Evolutionary conservation across 1,284 basidiomycete species (phyloP), one percentile per base, ranked within the genome.

Genomic region (Neolentinus lepideus): DNA sequence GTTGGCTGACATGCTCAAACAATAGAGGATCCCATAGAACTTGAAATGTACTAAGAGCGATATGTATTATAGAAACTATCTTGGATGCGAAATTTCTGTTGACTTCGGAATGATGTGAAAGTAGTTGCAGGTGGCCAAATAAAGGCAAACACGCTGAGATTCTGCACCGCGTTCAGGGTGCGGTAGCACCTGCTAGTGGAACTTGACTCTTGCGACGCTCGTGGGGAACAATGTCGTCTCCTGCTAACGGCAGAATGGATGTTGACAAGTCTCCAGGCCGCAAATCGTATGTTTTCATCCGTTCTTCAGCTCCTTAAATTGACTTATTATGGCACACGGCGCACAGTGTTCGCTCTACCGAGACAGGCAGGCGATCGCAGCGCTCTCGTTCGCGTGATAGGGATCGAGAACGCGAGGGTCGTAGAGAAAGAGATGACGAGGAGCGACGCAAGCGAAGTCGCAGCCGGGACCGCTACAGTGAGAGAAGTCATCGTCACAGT

Each of bases 301-400:
- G 6, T 12, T 31, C 4, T 54, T 61, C 57, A 50, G 36, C 54
- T 46, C 51, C 55, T 14, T 50, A 19, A 54, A 57, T 56, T 51
- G 55, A 53, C 46, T 24, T 26, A 24, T 33, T 12, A 8, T 46
- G 19, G 51, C 56, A 47, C 60, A 87, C 84, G 54, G 83, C 84
- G 61, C 81, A 84, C 60, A 84, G 84, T 16, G 27, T 50, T 65
- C 80, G 80, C 66, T 90, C 87, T 12, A 81, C 81, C 45, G 88
- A 89, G 64, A 90, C 87, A 21, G 88, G 86, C 31, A 78, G 76
- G 61, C 78, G 78, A 58, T 90, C 88, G 46, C 85, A 88, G 63
- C 77, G 82, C 58, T 90, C 89, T 22, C 71, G 72, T 53, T 90
- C 88, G 35, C 71, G 71, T 45, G 78, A 80, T 25, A 74, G 61